Base-by-base conservation (phyloP, 2,329 filamentous ascomycete genomes). In the Furcasterigmium sp. region DNA sequence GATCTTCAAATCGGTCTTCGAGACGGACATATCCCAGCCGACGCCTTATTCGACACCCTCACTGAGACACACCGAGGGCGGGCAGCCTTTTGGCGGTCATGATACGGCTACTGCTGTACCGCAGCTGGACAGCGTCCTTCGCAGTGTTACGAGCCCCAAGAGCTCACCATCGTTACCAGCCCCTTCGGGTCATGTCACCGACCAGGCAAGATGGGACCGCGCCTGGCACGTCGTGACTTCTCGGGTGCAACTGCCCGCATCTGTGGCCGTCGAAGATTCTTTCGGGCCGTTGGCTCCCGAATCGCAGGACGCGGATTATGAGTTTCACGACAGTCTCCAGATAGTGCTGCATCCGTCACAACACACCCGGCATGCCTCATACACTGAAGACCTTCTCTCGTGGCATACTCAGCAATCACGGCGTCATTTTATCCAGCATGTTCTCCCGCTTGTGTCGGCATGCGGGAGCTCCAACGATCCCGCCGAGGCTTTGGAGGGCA, bases 341-440 rank as follows among this genome's bases (percentile, higher is more conserved):
- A 60, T 79, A 37, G 64, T 84, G 17, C 59, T 82, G 36, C 59
- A 76, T 42, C 72, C 78, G 36, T 48, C 57, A 39, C 53, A 52
- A 4, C 59, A 67, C 38, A 58, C 76, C 17, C 78, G 78, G 23
- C 59, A 65, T 8, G 76, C 78, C 15, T 52, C 58, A 11, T 69
- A 74, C 45, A 78, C 72, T 13, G 76, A 80, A 30, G 73, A 82
- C 52, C 62, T 84, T 30, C 52, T 82, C 20, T 58, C 67, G 20
- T 84, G 80, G 80, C 76, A 83, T 56, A 74, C 72, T 19, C 71
- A 76, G 44, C 79, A 84, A 59, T 76, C 79, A 34, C 70, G 78
- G 32, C 67, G 71, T 46, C 80, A 84, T 58, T 83, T 82, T 53
- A 63, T 78, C 21, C 70, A 75, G 46, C 72, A 80, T 53, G 77